Conservation (phyloP, 2,329 filamentous ascomycete species). For the Plectosphaerella plurivora region DNA sequence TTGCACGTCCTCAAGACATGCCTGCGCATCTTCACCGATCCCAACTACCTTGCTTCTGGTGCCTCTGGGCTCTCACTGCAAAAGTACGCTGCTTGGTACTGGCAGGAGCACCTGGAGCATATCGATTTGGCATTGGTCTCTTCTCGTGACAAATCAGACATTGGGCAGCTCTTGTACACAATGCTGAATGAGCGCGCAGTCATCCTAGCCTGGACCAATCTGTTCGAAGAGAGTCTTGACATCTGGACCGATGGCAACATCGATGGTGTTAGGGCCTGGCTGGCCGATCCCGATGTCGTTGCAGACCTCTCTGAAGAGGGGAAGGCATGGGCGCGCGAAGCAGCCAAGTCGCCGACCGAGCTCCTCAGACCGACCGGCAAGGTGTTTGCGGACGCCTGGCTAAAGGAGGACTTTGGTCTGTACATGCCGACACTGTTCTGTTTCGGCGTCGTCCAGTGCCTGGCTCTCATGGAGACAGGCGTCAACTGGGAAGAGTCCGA, state of each 20-base stretch:
- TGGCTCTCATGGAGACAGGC: constrained; percentile 32
- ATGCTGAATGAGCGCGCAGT: constrained; percentile 32
- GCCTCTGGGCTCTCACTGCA: constrained; percentile 13
- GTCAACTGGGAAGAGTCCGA: constrained; percentile 30
- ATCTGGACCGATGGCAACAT: constrained; percentile 35
- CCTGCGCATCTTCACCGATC: constrained; percentile 32
- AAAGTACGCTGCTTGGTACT: constrained; percentile 38
- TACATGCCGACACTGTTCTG: constrained; percentile 36
- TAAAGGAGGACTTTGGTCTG: constrained; percentile 24
- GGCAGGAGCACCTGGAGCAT: constrained; percentile 34
- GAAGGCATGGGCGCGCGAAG: constrained; percentile 22
- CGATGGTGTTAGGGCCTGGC: constrained; percentile 27
- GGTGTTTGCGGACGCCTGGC: constrained; percentile 33
- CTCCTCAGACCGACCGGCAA: constrained; percentile 33
- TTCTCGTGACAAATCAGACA: constrained; percentile 21
- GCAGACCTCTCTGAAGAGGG: constrained; percentile 21
- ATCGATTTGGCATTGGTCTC: constrained; percentile 23
- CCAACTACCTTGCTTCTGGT: constrained; percentile 7
- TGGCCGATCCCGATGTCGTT: constrained; percentile 26
- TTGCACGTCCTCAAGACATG: constrained; percentile 32
- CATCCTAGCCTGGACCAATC: constrained; percentile 33
- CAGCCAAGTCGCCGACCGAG: constrained; percentile 17
- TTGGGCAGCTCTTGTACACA: constrained; percentile 26
- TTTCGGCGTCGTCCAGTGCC: constrained; percentile 37
- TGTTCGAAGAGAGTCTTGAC: constrained; percentile 36